A percentile compares a stretch with the other conserved stretches of the same genome.
Evolutionary conservation across 352 stramenopile species (phyloP).

Genomic region (Globisporangium canariense): DNA sequence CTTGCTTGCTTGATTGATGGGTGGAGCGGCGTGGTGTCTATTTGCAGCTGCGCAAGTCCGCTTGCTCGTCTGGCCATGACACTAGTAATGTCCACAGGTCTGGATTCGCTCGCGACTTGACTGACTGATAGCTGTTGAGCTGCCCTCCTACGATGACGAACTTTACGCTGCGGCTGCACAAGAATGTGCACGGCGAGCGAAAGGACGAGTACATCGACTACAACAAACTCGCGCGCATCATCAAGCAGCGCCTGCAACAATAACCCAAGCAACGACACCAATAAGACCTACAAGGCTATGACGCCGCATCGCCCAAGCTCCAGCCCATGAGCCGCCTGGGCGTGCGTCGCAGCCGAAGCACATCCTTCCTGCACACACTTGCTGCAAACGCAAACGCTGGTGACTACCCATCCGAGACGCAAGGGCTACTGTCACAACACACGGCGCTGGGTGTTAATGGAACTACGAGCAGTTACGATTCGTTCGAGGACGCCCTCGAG

Average conservation of each 20-base stretch:
- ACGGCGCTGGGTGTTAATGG: not conserved
- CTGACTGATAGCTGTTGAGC: too few species aligned
- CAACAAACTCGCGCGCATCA: slow-evolving; percentile 76
- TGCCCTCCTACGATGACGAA: slow-evolving; percentile 47
- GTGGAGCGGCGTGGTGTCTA: too few species aligned
- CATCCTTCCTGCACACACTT: slow-evolving; percentile 5
- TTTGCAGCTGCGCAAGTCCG: too few species aligned
- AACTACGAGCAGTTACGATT: slow-evolving; percentile 49
- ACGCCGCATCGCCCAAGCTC: not conserved
- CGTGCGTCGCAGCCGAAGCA: slow-evolving; percentile 32
- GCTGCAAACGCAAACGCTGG: slow-evolving; percentile 13
- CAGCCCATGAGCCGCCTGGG: slow-evolving; percentile 5
- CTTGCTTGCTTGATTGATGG: too few species aligned
- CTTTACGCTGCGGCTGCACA: slow-evolving; percentile 68
- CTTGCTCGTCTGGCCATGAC: too few species aligned
- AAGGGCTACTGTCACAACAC: slow-evolving; percentile 85
- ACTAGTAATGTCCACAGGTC: too few species aligned
- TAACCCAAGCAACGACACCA: slow-evolving; percentile 56
- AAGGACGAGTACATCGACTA: slow-evolving; percentile 89
- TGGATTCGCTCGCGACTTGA: too few species aligned
- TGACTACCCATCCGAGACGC: slow-evolving; percentile 23
- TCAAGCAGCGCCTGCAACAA: slow-evolving; percentile 44
- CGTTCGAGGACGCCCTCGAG: slow-evolving; percentile 83
- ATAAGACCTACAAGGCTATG: slow-evolving; percentile 10
- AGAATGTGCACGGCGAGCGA: slow-evolving; percentile 88